These are phyloP conservation scores for Arachis monticola DNA, from an alignment of 331 rosid genomes.

Conservation along the genomic window DNA sequence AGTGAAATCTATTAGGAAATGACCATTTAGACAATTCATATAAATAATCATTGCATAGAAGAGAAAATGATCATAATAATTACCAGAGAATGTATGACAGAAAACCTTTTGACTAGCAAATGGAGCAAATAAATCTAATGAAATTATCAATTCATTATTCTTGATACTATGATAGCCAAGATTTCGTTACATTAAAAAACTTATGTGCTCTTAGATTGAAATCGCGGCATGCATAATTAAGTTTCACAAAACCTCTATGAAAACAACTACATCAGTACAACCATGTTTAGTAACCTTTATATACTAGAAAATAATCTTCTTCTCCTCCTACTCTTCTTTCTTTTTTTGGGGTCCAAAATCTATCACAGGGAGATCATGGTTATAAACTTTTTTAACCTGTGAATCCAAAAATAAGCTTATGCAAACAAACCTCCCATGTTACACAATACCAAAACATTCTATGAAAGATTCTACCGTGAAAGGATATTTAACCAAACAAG, in stretches of 20 bases:
- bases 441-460: conserved; percentile 1
- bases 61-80: not conserved
- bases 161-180: not conserved
- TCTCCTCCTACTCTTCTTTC: no score
- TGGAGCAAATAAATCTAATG: conserved; percentile 22
- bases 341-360: no score
- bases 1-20: not conserved
- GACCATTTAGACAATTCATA: conserved; percentile 1
- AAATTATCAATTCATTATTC: not conserved
- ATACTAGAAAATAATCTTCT: no score
- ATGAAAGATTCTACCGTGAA: conserved; percentile 14
- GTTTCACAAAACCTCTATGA: conserved; percentile 4
- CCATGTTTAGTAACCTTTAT: no score
- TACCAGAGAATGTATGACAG: not conserved
- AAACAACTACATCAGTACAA: conserved; percentile 20
- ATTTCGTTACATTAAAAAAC: not conserved
- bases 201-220: not conserved
- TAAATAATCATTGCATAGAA: not conserved
- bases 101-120: not conserved
- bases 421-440: not conserved
- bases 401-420: no score
- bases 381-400: no score
- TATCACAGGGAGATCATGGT: no score
- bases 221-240: conserved; percentile 2
- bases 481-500: not conserved